Conservation (phyloP, 805 yeast species). For the Cyberlindnera amylophila region DNA sequence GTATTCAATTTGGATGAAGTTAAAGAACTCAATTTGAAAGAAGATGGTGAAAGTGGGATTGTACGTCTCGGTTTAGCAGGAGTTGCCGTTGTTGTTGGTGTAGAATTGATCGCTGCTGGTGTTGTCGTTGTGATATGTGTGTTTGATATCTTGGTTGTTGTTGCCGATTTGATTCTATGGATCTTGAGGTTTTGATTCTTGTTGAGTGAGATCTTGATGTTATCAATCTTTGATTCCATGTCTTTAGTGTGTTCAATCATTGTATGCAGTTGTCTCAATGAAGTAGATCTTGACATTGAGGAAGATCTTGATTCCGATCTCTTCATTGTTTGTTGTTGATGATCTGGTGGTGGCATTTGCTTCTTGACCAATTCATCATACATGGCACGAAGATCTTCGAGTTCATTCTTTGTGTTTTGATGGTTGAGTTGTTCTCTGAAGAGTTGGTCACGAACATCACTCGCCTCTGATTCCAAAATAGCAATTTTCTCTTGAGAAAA, state of each 20-base stretch:
- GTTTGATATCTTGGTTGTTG: conserved; percentile 22
- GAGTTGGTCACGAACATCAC: conserved; percentile 27
- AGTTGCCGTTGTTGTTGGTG: conserved; percentile 14
- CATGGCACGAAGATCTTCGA: conserved; percentile 18
- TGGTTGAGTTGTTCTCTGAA: conserved; percentile 26
- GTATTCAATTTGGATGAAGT: conserved; percentile 8
- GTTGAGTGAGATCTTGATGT: conserved; percentile 24
- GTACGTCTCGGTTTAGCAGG: conserved; percentile 5
- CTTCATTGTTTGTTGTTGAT: neutral
- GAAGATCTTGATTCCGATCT: conserved; percentile 3
- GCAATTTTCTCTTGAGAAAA: conserved; percentile 35
- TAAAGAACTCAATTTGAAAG: conserved; percentile 22
- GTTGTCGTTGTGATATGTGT: conserved; percentile 23
- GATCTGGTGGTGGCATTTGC: neutral
- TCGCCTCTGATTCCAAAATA: conserved; percentile 35
- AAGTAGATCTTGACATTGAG: conserved; percentile 24
- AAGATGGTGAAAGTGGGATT: conserved; percentile 27
- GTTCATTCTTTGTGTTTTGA: conserved; percentile 27
- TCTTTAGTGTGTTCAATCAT: conserved; percentile 29
- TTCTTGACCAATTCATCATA: conserved; percentile 6
- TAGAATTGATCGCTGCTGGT: conserved; percentile 12
- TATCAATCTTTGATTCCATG: conserved; percentile 28
- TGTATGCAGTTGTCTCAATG: conserved; percentile 29
- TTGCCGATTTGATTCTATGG: conserved; percentile 16
- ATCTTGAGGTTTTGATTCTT: conserved; percentile 10